These are phyloP conservation scores for Aspergillus wentii DNA, from an alignment of 495 filamentous ascomycete genomes.

Conservation along the genomic window DNA sequence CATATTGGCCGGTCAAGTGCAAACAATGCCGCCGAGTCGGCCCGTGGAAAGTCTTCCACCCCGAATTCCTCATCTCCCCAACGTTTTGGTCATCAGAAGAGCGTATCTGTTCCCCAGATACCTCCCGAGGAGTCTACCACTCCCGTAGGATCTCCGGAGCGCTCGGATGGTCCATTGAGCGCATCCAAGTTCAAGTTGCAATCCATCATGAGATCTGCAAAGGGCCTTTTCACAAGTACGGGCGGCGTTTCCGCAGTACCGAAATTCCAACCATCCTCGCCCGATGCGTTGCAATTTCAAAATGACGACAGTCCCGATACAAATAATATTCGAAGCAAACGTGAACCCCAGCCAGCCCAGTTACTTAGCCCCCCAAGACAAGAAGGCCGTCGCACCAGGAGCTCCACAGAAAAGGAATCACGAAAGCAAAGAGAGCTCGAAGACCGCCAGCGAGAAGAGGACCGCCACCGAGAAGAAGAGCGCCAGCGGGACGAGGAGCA, in stretches of 20 bases:
- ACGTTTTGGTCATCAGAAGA: conserved; percentile 52
- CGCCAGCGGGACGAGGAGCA: conserved; percentile 50
- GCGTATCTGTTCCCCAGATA: conserved; percentile 59
- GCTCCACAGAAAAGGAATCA: conserved; percentile 70
- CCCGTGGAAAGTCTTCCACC: conserved; percentile 41
- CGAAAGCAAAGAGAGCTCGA: conserved; percentile 56
- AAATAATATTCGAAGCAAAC: conserved; percentile 5
- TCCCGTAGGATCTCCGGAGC: conserved; percentile 66
- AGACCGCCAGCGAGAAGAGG: conserved; percentile 40
- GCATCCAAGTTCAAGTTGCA: conserved; percentile 85
- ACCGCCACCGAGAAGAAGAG: too few species aligned
- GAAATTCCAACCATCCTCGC: conserved; percentile 55
- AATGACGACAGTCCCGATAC: conserved; percentile 12
- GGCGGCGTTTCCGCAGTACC: conserved; percentile 73
- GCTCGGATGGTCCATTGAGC: conserved; percentile 74
- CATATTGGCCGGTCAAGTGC: conserved; percentile 1
- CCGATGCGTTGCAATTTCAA: conserved; percentile 25
- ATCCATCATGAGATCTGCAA: conserved; percentile 81
- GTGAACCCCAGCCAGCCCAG: conserved; percentile 16
- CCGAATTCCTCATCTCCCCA: conserved; percentile 43
- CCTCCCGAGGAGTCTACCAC: conserved; percentile 49
- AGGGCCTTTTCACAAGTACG: conserved; percentile 75
- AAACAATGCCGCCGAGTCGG: conserved; percentile 13
- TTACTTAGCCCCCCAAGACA: conserved; percentile 27
- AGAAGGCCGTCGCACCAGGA: conserved; percentile 61